A percentile compares a stretch with the other conserved stretches of the same genome.
Evolutionary conservation across 306 rosid species (phyloP).

Genomic region (Senna siamea): DNA sequence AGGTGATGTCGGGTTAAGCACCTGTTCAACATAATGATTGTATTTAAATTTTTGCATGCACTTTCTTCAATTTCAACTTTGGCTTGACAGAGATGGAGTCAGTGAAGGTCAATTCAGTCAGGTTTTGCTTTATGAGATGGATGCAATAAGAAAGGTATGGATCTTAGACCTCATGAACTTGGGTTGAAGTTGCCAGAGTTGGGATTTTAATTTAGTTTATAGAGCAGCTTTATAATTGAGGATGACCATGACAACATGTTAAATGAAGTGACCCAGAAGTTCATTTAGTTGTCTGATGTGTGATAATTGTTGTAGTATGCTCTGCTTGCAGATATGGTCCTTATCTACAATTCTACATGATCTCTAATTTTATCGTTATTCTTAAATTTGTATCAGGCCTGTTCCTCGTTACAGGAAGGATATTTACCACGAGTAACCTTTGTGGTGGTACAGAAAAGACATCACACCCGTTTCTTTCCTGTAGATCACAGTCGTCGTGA

Average conservation of each 20-base stretch:
- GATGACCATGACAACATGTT: neutral
- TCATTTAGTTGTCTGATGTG: too few relatives aligned
- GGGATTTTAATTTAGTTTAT: too few relatives aligned
- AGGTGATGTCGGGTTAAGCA: constrained; percentile 51
- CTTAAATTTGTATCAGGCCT: constrained; percentile 48
- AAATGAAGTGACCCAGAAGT: too few relatives aligned
- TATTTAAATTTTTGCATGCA: neutral
- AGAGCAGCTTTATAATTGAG: neutral
- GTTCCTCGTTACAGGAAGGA: constrained; percentile 49
- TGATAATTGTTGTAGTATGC: too few relatives aligned
- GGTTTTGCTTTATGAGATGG: constrained; percentile 79
- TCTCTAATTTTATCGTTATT: neutral
- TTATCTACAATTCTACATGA: neutral
- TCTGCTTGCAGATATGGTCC: too few relatives aligned
- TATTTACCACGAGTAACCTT: constrained; percentile 60
- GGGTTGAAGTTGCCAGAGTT: too few relatives aligned
- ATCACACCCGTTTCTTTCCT: constrained; percentile 65
- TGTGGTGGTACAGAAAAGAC: constrained; percentile 68
- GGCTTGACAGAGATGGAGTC: constrained; percentile 72
- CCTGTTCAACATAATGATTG: neutral
- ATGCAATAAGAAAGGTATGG: constrained; percentile 79
- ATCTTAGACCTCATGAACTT: neutral
- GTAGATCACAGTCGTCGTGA: constrained; percentile 22
- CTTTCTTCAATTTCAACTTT: neutral
- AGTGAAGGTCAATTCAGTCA: constrained; percentile 85